These are phyloP conservation scores for Effrenium voratum DNA, from an alignment of 73 alveolate species.

Conservation along the genomic window DNA sequence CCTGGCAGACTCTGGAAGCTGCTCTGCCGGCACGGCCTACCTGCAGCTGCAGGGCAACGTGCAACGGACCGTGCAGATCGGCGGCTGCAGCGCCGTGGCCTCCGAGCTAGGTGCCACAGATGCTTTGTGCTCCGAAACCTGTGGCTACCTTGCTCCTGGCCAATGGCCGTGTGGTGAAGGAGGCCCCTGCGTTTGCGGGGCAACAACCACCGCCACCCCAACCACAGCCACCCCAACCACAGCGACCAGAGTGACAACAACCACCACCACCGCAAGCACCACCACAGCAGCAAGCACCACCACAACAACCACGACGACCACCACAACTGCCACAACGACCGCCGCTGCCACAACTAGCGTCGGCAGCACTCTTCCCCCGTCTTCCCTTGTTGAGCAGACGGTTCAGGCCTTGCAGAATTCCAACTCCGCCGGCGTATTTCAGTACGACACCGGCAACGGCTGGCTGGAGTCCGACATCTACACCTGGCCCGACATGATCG, in stretches of 20 bases:
- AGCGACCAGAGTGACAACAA: not conserved
- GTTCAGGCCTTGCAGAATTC: constrained; percentile 32
- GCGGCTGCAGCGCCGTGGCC: not conserved
- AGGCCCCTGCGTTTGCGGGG: constrained; percentile 77
- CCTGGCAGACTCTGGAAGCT: not conserved
- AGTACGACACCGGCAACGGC: constrained; percentile 87
- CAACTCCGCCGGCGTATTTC: constrained; percentile 45
- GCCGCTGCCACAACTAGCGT: not conserved
- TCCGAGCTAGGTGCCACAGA: constrained; percentile 46
- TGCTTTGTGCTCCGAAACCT: constrained; percentile 46
- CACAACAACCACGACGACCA: constrained; percentile 9
- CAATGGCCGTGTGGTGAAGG: constrained; percentile 80
- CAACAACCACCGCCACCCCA: not conserved
- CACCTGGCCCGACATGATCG: constrained; percentile 91
- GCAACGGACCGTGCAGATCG: no score
- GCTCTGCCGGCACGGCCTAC: not conserved
- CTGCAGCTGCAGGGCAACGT: no score
- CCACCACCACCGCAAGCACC: constrained; percentile 4
- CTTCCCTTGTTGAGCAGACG: not conserved
- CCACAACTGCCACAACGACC: not conserved
- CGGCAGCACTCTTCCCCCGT: not conserved
- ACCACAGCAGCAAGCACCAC: not conserved
- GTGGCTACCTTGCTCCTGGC: constrained; percentile 4
- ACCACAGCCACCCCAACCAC: constrained; percentile 9
- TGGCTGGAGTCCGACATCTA: constrained; percentile 86